Conservation (phyloP, 2,329 filamentous ascomycete genomes). For the Arthrobotrys sinensis region DNA sequence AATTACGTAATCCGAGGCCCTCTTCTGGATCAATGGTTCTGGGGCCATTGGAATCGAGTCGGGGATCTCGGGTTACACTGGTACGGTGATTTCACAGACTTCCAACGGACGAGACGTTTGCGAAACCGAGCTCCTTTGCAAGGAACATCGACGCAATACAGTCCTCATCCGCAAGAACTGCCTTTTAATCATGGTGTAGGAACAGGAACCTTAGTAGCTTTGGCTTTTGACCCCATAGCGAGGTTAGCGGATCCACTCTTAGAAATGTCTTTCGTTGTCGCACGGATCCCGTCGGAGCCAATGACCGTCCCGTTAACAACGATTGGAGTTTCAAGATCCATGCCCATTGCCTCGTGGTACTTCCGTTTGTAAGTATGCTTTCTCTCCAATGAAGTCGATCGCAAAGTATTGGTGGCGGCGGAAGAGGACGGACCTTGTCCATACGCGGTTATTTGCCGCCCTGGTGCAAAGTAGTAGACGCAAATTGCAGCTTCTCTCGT, state of each 20-base stretch:
- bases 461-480: constrained; percentile 58
- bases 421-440: constrained; percentile 61
- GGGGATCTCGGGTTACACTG: neutral
- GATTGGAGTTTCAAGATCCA: constrained; percentile 48
- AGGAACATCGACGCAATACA: neutral
- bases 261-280: constrained; percentile 25
- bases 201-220: constrained; percentile 30
- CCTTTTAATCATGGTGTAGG: constrained; percentile 50
- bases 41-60: neutral
- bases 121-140: neutral
- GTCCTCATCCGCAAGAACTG: neutral
- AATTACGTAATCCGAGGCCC: neutral
- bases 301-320: constrained; percentile 13
- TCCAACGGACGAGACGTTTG: neutral
- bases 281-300: constrained; percentile 17
- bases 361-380: constrained; percentile 61
- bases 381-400: constrained; percentile 49
- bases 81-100: constrained; percentile 59
- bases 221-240: constrained; percentile 24
- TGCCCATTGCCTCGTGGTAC: constrained; percentile 58
- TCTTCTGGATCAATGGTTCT: neutral
- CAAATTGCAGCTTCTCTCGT: constrained; percentile 41
- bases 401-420: constrained; percentile 45
- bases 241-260: constrained; percentile 29
- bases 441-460: constrained; percentile 29